Evolutionary conservation across 2,329 filamentous ascomycete genomes (phyloP).

Genomic region (Pseudonectria buxi): DNA sequence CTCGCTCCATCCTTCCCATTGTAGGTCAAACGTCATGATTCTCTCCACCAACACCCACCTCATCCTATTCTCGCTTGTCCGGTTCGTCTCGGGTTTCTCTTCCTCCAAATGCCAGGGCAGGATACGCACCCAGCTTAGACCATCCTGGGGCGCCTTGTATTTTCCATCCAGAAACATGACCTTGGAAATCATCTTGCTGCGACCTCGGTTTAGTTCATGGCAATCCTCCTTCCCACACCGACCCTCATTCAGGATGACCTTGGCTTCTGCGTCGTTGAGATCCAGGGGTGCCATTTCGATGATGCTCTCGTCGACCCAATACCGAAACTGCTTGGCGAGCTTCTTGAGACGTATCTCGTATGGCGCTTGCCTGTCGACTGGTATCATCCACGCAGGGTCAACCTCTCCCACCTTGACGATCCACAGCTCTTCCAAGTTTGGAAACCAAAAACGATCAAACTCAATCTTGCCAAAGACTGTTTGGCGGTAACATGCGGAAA

Average conservation of each 20-base stretch:
- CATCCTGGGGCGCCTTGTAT: conserved; percentile 21
- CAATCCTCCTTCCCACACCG: conserved; percentile 30
- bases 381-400: conserved; percentile 30
- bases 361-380: conserved; percentile 24
- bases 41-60: conserved; percentile 33
- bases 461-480: conserved; percentile 26
- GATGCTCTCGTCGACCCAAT: conserved; percentile 32
- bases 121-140: conserved; percentile 26
- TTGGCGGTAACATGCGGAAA: conserved; percentile 27
- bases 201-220: conserved; percentile 28
- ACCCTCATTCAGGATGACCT: conserved; percentile 27
- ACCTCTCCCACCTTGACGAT: conserved; percentile 34
- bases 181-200: conserved; percentile 32
- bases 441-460: conserved; percentile 33
- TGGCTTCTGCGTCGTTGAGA: conserved; percentile 28
- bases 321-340: conserved; percentile 31
- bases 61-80: conserved; percentile 26
- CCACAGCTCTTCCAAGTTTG: conserved; percentile 32
- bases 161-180: conserved; percentile 30
- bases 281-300: conserved; percentile 32
- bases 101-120: conserved; percentile 25
- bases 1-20: conserved; percentile 27
- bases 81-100: conserved; percentile 19
- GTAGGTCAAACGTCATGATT: conserved; percentile 30
- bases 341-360: conserved; percentile 24